These are phyloP conservation scores for Yamadazyma trypodendri DNA, from an alignment of 1,139 yeast species.

Conservation along the genomic window DNA sequence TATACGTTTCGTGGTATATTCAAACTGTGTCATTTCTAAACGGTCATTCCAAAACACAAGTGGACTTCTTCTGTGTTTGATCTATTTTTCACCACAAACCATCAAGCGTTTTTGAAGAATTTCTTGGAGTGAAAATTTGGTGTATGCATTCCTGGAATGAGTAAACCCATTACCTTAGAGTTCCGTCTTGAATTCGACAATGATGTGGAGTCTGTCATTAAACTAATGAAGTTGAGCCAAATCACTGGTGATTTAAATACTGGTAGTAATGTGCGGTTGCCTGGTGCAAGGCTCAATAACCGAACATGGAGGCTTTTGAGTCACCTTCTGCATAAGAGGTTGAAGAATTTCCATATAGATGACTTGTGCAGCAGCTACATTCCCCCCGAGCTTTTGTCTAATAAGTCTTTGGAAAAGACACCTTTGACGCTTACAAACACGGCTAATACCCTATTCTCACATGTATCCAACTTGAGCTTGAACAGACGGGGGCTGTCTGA, in stretches of 20 bases:
- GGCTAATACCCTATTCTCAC: conserved; percentile 21
- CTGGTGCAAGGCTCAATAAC: conserved; percentile 20
- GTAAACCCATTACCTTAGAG: conserved; percentile 6
- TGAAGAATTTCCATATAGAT: background rate
- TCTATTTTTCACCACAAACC: conserved; percentile 1
- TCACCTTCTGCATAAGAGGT: conserved; percentile 1
- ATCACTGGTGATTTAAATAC: background rate
- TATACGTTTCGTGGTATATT: too few species aligned
- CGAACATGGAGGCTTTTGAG: conserved; percentile 30
- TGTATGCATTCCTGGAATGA: conserved; percentile 7
- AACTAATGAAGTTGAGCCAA: conserved; percentile 8
- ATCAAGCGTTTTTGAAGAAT: too few species aligned
- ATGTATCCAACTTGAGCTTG: conserved; percentile 20
- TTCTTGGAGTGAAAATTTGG: too few species aligned
- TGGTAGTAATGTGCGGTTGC: background rate
- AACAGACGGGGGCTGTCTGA: conserved; percentile 13
- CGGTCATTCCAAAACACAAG: too few species aligned
- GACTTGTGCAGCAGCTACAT: conserved; percentile 3
- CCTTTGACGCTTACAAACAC: conserved; percentile 16
- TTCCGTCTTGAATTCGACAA: conserved; percentile 8
- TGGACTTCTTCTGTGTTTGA: background rate
- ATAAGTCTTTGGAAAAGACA: conserved; percentile 6
- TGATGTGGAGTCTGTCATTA: conserved; percentile 6
- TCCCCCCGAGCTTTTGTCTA: background rate
- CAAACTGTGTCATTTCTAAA: too few species aligned